Evolutionary conservation across 805 yeast genomes (phyloP).

Genomic region (Komagataella mondaviorum): DNA sequence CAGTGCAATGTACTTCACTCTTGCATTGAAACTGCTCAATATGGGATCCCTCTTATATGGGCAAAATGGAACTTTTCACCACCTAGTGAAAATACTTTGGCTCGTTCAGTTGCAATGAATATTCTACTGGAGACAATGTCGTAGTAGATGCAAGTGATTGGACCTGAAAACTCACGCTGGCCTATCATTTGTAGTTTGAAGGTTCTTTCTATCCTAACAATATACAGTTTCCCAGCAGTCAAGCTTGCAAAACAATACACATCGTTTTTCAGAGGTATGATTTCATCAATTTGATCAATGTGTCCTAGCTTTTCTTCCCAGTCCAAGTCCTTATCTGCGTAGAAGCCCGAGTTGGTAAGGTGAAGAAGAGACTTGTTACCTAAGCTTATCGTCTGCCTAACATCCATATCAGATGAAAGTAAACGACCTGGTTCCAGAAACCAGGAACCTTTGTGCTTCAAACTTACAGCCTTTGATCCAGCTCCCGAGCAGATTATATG

Average conservation of each 20-base stretch:
- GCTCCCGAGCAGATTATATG: neutral
- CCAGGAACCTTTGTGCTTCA: neutral
- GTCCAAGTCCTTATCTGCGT: neutral
- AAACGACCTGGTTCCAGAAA: neutral
- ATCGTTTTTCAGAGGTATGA: neutral
- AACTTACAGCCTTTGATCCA: neutral
- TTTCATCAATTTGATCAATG: neutral
- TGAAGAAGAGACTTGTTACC: neutral
- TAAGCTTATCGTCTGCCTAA: neutral
- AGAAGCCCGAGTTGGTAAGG: neutral
- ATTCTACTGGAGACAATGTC: neutral
- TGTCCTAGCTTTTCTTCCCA: neutral
- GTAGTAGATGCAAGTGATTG: neutral
- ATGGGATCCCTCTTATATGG: neutral
- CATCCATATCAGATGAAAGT: neutral
- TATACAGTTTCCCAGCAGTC: neutral
- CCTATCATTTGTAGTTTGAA: neutral
- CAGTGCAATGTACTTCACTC: neutral
- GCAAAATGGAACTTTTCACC: neutral
- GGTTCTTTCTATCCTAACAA: neutral
- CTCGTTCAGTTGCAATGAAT: neutral
- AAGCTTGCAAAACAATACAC: neutral
- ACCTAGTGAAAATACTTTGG: neutral
- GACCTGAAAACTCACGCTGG: neutral
- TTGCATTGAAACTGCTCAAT: neutral